Base-by-base conservation (phyloP, 345 rosid genomes). In the Combretum micranthum region DNA sequence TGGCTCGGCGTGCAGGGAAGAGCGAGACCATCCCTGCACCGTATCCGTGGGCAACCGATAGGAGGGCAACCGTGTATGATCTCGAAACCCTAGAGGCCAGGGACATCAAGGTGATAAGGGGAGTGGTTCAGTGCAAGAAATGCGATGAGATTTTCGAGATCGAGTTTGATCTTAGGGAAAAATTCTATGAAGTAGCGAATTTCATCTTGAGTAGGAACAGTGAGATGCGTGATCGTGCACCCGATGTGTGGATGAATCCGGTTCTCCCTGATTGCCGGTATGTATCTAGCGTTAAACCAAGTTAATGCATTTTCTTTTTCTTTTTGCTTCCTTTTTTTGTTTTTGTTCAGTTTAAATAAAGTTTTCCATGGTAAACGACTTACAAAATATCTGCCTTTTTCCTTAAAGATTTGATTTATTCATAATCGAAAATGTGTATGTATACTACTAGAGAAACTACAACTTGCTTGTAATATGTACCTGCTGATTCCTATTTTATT, bases 141-240 rank as follows among this genome's bases (percentile, higher is more conserved):
- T 89, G 97, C 20, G 90, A 83, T 69, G 60, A 57, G 39, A 57
- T 45, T 25, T 81, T 70, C 55, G 69, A 68, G 47, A 55, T 86
- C 2, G 72, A 64, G 68, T 89, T 67, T 60, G 72, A 83, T 56
- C 70, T 93, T 67, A 59, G 44, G 20, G 75, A 71, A 49, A 87
- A 67, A 68, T 89, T 86, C 68, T 3, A 4, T 1, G 80, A 80
- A 56, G 53, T 93, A 1, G 66, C 72, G 56, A 50, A 14, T 0
- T 75, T 66, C 26, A 72, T 89, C 17, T 42, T 51, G 13, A 32
- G 12, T 16, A 59, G 63, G 17, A 79, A 54, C 61, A 42, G 20
- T 11, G 4, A 47, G 0, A 83, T 89, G 97, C 83, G 81, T 52
- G 77, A 89, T 3, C 57, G 97, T 53, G 97, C 97, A 8, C 91